Base-by-base conservation (phyloP, 371 early-diverging fungal genomes). In the Modicella reniformis region DNA sequence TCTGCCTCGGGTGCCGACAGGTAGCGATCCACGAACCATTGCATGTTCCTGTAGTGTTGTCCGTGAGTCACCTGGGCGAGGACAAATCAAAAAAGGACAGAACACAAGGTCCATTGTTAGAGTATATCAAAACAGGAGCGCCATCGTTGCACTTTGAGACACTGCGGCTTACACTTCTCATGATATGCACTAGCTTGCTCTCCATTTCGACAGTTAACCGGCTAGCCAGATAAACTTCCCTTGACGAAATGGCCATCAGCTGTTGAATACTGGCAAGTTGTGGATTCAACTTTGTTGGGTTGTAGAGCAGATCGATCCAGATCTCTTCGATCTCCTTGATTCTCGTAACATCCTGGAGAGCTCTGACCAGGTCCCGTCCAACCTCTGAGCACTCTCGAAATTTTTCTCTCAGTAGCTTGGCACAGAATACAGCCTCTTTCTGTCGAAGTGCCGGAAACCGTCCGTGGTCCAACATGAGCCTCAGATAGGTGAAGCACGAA, bases 151-250 rank as follows among this genome's bases (percentile, higher is more conserved):
- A 13, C 37, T 6, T 13, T 19, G n/a, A 21, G 17, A 41, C 17
- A 21, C 17, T 30, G 32, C 19, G 53, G 34, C 53, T 13, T 53
- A 29, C 53, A 26, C 50, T 50, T 25, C 50, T 50, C 28, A 50
- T 50, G 50, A 93, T 93, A 65, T 84, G 90, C 23, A 91, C 61
- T 23, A 94, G 65, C 56, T 90, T 87, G 7, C 70, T 58, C 62
- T 94, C 94, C 88, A 94, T 92, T 33, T 92, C 92, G 52, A 83
- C 84, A 0, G 94, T 88, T 9, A 94, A 60, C 55, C 93, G 82
- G 59, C 81, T 84, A 25, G 84, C 81, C 54, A 94, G 59, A 59
- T 85, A 91, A 32, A 86, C 81, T 26, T 85, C 85, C 23, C 87
- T 89, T 32, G 94, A 91, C 7, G 93, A 88, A 21, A 81, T 83